Evolutionary conservation across 805 yeast species (phyloP), one percentile per base, ranked within the genome.

Genomic region (Ogataea polymorpha): DNA sequence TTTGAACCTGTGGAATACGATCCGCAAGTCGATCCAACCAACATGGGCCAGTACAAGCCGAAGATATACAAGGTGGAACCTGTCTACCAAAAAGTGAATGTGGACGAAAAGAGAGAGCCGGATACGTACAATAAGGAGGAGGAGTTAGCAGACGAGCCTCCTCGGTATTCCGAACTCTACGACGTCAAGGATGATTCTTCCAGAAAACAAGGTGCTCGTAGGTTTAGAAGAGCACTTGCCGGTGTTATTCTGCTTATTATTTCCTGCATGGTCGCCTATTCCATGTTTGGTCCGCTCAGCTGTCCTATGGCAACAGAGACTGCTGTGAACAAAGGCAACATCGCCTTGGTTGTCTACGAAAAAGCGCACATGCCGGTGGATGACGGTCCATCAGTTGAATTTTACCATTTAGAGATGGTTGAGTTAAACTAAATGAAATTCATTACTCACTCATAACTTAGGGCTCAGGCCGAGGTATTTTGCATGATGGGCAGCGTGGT

Each of bases 401-500:
- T 20, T 17, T 8, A 12, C 18, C 23, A 20, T 10, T 16, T 35
- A 14, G 14, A 35, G 8, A 35, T n/a, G 13, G 30, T 32, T 13
- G 14, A 18, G 6, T 13, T 35, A 23, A 13, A 11, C 16, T 20
- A 7, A 20, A 20, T 7, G 8, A 10, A 14, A 15, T 20, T 25
- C 23, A 26, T 9, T 21, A 29, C 13, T n/a, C n/a, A 24, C 23
- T 42, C 38, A 53, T 34, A 55, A 37, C 35, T 54, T 55, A 10
- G 56, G 46, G 34, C 56, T 23, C 38, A 63, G 49, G 15, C 66
- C 67, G 24, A 63, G 48, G 31, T 55, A 54, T 41, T 83, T 81
- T 8, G 95, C 95, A 56, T 93, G 97, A 62, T 82, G 91, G 45
- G 75, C 78, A 26, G 96, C 86, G 62, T 93, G 98, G 25, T 80